These are phyloP conservation scores for Rhododendron ovatum DNA, from an alignment of 148 eudicot genomes.

Conservation along the genomic window DNA sequence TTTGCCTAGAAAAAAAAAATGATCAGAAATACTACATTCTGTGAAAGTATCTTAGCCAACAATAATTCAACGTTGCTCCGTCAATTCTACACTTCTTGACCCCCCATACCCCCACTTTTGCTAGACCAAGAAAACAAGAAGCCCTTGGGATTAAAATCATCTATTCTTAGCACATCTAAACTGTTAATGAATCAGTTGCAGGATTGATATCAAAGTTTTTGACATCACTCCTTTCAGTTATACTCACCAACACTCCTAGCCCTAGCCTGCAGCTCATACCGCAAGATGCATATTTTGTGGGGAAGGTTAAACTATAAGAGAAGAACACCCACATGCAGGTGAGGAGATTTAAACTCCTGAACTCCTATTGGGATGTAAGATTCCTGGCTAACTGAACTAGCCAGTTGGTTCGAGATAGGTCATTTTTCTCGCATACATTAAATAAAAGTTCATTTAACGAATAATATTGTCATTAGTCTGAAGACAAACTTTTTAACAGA, in stretches of 20 bases:
- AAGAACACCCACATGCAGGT: too few species aligned
- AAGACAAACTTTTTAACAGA: too few species aligned
- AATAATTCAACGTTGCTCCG: neutral
- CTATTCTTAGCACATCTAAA: neutral
- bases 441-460: too few species aligned
- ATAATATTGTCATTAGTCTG: too few species aligned
- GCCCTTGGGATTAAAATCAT: neutral
- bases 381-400: too few species aligned
- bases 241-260: neutral
- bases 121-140: neutral
- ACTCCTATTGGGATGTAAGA: too few species aligned
- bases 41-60: neutral
- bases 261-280: neutral
- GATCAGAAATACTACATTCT: neutral
- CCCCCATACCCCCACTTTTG: neutral
- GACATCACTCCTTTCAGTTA: neutral
- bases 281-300: neutral
- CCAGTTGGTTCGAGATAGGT: too few species aligned
- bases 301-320: neutral
- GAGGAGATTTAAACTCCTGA: too few species aligned
- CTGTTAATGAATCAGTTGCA: neutral
- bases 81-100: neutral
- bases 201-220: neutral
- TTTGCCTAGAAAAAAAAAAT: too few species aligned
- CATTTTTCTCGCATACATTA: too few species aligned